Conservation (phyloP, 345 rosid genomes). For the Eucalyptus erythrocorys region DNA sequence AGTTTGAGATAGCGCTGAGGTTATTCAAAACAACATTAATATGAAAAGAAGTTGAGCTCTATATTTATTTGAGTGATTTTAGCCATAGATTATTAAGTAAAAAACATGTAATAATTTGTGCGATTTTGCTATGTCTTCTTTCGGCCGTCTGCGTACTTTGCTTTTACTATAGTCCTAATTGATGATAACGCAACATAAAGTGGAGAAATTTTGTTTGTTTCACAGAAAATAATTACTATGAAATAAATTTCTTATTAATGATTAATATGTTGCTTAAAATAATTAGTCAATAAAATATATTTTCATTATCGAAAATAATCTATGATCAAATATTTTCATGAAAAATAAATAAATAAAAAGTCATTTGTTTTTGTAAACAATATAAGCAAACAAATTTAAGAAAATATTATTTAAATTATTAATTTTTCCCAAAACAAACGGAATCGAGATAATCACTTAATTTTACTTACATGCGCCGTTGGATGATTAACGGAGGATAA, state of each 20-base stretch:
- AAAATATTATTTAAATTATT: no score
- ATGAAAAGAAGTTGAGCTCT: background rate
- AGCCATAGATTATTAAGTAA: background rate
- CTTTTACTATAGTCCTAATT: background rate
- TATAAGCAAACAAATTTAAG: background rate
- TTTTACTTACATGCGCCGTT: background rate
- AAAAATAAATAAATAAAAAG: no score
- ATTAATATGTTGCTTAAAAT: background rate
- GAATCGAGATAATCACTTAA: background rate
- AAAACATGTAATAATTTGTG: background rate
- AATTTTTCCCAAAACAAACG: no score
- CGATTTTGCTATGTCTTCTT: background rate
- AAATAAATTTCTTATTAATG: no score
- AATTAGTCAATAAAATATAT: no score
- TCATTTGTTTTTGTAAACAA: background rate
- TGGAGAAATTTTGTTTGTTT: no score
- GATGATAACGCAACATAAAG: background rate
- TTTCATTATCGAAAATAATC: background rate
- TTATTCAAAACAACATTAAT: background rate
- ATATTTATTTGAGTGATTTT: background rate
- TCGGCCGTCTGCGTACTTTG: background rate
- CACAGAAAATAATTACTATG: no score
- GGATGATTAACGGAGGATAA: background rate
- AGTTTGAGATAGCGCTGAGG: background rate
- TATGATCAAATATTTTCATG: background rate